Conservation (phyloP, 768 basidiomycete genomes). For the Boletus rex-veris region DNA sequence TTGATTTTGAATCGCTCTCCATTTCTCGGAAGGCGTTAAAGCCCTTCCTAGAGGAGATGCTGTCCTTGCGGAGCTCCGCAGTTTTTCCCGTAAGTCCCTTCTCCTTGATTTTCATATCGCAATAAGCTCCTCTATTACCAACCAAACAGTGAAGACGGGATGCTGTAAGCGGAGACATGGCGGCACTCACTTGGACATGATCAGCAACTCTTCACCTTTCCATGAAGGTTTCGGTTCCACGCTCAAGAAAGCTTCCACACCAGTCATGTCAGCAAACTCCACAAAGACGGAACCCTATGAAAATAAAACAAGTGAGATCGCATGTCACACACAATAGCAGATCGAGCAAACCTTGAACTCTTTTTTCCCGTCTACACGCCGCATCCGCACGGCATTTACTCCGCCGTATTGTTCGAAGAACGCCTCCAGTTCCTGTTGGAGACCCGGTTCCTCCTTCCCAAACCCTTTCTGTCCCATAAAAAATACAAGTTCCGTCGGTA, state of each 20-base stretch:
- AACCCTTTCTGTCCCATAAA: conserved; percentile 74
- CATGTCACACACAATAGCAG: background rate
- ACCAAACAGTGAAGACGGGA: background rate
- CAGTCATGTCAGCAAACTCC: conserved; percentile 73
- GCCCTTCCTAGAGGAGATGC: conserved; percentile 47
- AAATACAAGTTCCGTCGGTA: background rate
- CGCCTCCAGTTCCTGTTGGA: conserved; percentile 72
- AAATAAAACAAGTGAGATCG: background rate
- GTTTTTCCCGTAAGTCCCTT: conserved; percentile 81
- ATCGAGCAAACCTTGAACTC: conserved; percentile 72
- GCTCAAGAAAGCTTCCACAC: conserved; percentile 71
- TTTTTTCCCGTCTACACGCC: conserved; percentile 73
- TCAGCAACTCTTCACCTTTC: conserved; percentile 69
- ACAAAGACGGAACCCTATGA: conserved; percentile 88
- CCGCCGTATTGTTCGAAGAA: conserved; percentile 78
- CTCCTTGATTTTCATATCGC: conserved; percentile 94
- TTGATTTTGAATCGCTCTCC: conserved; percentile 38
- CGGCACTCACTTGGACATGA: conserved; percentile 78
- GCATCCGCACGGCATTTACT: conserved; percentile 83
- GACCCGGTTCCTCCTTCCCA: conserved; percentile 55
- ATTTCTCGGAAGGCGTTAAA: conserved; percentile 83
- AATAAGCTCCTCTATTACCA: conserved; percentile 69
- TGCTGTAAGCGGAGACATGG: background rate
- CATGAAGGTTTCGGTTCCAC: conserved; percentile 80
- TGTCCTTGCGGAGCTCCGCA: conserved; percentile 56